Conservation (phyloP, 768 basidiomycete genomes). For the Rhodotorula graminis region DNA sequence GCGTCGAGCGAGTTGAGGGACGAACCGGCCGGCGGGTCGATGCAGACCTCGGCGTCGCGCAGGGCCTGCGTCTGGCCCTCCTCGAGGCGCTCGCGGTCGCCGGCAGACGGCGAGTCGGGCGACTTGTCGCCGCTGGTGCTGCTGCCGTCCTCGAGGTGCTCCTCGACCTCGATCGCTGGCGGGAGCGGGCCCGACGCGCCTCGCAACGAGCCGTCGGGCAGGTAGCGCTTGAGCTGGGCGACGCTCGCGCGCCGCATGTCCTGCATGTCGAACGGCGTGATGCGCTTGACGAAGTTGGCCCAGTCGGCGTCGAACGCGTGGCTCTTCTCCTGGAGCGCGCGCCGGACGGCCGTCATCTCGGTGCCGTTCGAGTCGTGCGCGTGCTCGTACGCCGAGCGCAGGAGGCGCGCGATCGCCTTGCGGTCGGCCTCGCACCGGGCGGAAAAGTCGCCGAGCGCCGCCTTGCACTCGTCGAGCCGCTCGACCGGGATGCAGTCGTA, state of each 20-base stretch:
- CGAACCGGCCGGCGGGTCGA: background rate
- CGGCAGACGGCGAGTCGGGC: background rate
- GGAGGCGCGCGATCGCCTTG: conserved; percentile 65
- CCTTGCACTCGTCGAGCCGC: conserved; percentile 58
- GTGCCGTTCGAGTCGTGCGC: conserved; percentile 29
- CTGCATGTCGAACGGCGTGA: conserved; percentile 55
- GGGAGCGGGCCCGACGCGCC: conserved; percentile 12
- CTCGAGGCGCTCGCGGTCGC: background rate
- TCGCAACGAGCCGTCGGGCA: conserved; percentile 39
- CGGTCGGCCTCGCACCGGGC: conserved; percentile 64
- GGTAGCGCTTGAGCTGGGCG: conserved; percentile 48
- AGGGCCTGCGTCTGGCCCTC: background rate
- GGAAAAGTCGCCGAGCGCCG: conserved; percentile 59
- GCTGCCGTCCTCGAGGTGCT: background rate
- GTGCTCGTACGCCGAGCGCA: conserved; percentile 75
- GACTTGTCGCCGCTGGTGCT: background rate
- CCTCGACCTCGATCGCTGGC: conserved; percentile 34
- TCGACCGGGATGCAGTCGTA: conserved; percentile 37
- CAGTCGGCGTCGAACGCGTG: conserved; percentile 97
- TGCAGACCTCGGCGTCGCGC: background rate
- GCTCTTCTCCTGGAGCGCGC: conserved; percentile 83
- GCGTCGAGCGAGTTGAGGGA: background rate
- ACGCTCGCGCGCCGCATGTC: conserved; percentile 50
- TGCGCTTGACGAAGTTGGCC: conserved; percentile 59
- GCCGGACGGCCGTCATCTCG: conserved; percentile 65